Base-by-base conservation (phyloP, 768 basidiomycete genomes). In the Russula virescens region DNA sequence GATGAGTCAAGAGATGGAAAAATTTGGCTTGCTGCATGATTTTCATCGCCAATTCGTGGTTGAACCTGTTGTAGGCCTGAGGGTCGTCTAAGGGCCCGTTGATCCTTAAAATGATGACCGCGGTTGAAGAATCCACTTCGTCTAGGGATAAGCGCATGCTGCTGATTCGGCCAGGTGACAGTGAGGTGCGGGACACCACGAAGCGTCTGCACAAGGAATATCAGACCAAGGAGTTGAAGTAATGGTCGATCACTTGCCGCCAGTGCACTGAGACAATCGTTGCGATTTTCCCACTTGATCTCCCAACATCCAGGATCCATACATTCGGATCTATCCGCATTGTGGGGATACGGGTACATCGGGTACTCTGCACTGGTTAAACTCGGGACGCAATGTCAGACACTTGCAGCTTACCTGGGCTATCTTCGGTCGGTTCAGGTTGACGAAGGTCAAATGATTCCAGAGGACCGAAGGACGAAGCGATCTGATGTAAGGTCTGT, bases 131-230 rank as follows among this genome's bases (percentile, higher is more conserved):
- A 9, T 26, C 51, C 47, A 58, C 19, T 31, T 53, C 64, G 61
- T 58, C 56, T 57, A 49, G 56, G 54, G 60, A 55, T 58, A 64
- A 50, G 31, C 78, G 81, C 58, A 38, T 64, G 58, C 48, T 55
- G 62, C 61, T 86, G 85, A 71, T 91, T 89, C 19, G 89, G 87
- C 89, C 90, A 91, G 25, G 88, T 88, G 8, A 89, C 85, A 1
- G 81, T 84, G 13, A 92, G 71, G 71, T 89, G 85, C 47, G 89
- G 85, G 19, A 91, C 77, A 61, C 80, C 78, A 61, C 86, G 82
- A 66, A 92, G 77, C 5, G 87, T 83, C 90, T 92, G 59, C 5
- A 38, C 31, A 46, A 34, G 48, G 21, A 4, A 19, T 40, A 19
- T 48, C 26, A 50, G 26, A 18, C 42, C n/a, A 38, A 45, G 56